Evolutionary conservation across 768 basidiomycete species (phyloP), one percentile per base, ranked within the genome.

Genomic region (Suillus alpinus): DNA sequence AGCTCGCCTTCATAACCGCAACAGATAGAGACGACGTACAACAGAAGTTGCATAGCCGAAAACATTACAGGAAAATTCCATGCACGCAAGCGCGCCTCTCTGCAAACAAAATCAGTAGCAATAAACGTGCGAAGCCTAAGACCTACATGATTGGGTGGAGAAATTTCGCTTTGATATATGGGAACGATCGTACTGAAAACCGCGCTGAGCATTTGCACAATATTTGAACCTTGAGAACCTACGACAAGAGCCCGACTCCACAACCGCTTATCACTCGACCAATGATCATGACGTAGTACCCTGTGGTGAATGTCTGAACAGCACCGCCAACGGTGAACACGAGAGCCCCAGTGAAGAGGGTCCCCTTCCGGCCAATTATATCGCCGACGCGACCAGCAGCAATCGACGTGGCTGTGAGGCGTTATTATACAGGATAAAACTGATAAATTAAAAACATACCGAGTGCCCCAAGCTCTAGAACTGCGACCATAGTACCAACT

Each of bases 401-500:
- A 59, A 97, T 75, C 13, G 95, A 95, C 0, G 95, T 97, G 61
- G 90, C 92, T 94, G 68, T 4, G 16, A 6, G 49, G 34, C 59
- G 26, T 37, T 63, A 32, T 31, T 39, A 64, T 58, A 31, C 46
- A 57, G 29, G 31, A 34, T 26, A 49, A 41, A 57, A 26, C 0
- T 2, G 18, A 34, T 26, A 29, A 8, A 46, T 20, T n/a, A 31
- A 13, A 46, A 57, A 77, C 86, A 46, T 69, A 92, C 94, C 81
- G 72, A 97, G 88, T 41, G 95, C 95, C 47, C 95, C 95, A 39
- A 98, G 82, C 75, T 98, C 94, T 37, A 96, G 78, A 6, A 95
- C 88, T n/a, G 95, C 92, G 43, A 97, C 94, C 90, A 98, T 94
- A 20, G 92, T 93, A n/a, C 94, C 95, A 26, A 94, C 74, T 67